phyloP scores from a whole-genome alignment of 345 rosid genomes.

The Brassica rapa region DNA sequence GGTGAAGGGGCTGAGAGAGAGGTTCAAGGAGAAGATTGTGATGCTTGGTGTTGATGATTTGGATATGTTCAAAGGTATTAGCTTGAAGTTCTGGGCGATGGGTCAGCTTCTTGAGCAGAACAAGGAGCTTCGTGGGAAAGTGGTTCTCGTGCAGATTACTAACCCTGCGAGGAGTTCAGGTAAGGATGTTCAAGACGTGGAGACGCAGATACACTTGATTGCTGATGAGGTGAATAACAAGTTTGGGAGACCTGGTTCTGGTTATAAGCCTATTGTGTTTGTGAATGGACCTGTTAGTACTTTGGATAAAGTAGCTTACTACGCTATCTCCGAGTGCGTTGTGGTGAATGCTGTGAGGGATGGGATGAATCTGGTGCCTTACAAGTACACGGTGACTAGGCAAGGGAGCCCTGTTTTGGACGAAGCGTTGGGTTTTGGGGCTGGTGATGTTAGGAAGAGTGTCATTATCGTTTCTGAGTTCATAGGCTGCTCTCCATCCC shows the following conservation, averaged over 20 bases:
- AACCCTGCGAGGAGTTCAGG: constrained; percentile 85
- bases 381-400: constrained; percentile 71
- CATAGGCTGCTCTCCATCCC: constrained; percentile 88
- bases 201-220: constrained; percentile 45
- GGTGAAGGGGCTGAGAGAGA: constrained; percentile 62
- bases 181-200: constrained; percentile 66
- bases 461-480: constrained; percentile 80
- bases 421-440: constrained; percentile 49
- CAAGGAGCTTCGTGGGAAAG: constrained; percentile 50
- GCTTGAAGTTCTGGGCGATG: constrained; percentile 71
- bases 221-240: constrained; percentile 54
- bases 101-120: constrained; percentile 60
- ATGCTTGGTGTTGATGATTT: constrained; percentile 81
- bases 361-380: constrained; percentile 89
- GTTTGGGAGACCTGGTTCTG: constrained; percentile 51
- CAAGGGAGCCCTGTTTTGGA: constrained; percentile 70
- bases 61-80: constrained; percentile 77
- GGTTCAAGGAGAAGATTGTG: constrained; percentile 52
- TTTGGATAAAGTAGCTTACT: constrained; percentile 67
- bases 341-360: constrained; percentile 82
- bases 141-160: constrained; percentile 70
- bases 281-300: constrained; percentile 57
- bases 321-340: constrained; percentile 69
- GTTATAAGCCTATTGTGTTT: constrained; percentile 66
- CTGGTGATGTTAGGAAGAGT: constrained; percentile 53